Evolutionary conservation across 805 yeast species (phyloP), one percentile per base, ranked within the genome.

Genomic region (Nakazawaea ishiwadae): DNA sequence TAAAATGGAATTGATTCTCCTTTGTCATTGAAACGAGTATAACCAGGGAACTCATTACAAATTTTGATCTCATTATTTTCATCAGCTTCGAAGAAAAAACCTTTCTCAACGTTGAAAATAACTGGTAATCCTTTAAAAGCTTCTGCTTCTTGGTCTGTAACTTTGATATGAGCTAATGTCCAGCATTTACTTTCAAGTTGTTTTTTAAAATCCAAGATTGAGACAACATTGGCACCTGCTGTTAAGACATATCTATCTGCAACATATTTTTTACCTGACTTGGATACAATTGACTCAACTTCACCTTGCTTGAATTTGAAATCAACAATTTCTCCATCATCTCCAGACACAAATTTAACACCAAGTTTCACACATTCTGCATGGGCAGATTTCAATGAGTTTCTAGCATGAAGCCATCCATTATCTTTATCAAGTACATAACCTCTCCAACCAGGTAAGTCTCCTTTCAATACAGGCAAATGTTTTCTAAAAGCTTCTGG

Each of bases 361-460:
- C 69, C 69, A 9, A 51, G 39, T 32, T 49, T 42, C 4, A 24
- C 16, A 23, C 52, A 47, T 33, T 60, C 62, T 4, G 43, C 24
- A 8, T 51, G 52, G 5, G 51, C 48, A 7, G 42, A 43, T 20
- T 42, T 51, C 35, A 63, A 38, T 1, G 66, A 57, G 19, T 51
- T 36, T 4, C 47, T 39, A 2, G 67, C 65, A 44, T 51, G 52
- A 1, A 57, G 51, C 65, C 65, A 61, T 16, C 67, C 67, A 27
- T 45, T 39, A 14, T 38, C 48, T 14, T 21, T 21, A 27, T 45
- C 42, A 8, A 41, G 24, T n/a, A 37, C 42, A 35, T 44, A 44
- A 6, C 48, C 48, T 32, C 45, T 31, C 48, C 48, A 44, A 27
- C 21, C 27, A 4, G 37, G 34, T 12, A 46, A 27, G 7, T 35